Conservation (phyloP, 1,284 basidiomycete genomes). For the Phellopilus nigrolimitatus region DNA sequence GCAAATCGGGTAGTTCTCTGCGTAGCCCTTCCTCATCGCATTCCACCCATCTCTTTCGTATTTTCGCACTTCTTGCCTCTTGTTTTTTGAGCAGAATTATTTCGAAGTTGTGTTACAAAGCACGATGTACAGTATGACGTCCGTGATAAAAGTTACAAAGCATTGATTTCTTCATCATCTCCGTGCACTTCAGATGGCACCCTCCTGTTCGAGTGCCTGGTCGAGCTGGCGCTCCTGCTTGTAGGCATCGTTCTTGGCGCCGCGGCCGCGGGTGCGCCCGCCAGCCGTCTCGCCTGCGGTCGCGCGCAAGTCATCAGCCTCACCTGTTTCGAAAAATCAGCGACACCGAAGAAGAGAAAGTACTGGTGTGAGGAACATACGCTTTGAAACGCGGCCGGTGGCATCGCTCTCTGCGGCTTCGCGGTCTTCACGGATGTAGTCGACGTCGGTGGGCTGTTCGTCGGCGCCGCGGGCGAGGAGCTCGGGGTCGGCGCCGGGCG, state of each 20-base stretch:
- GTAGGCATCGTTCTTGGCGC: conserved; percentile 11
- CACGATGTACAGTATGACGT: background rate
- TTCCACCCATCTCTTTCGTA: too few relatives aligned
- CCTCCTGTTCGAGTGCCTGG: conserved; percentile 7
- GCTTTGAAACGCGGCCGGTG: conserved; percentile 6
- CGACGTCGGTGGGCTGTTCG: too few relatives aligned
- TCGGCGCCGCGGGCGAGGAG: too few relatives aligned
- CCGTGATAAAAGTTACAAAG: too few relatives aligned
- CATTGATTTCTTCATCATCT: background rate
- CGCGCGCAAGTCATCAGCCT: conserved; percentile 7
- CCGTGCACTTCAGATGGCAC: background rate
- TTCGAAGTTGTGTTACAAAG: background rate
- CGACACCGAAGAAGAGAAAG: background rate
- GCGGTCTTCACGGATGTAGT: conserved; percentile 2
- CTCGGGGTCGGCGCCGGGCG: too few relatives aligned
- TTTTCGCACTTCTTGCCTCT: too few relatives aligned
- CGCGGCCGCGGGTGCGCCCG: conserved; percentile 5
- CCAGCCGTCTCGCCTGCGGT: conserved; percentile 6
- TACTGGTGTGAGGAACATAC: background rate
- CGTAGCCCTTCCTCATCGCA: too few relatives aligned
- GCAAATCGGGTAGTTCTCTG: too few relatives aligned
- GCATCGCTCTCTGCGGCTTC: conserved; percentile 12
- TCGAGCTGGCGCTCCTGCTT: conserved; percentile 17
- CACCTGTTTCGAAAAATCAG: background rate
- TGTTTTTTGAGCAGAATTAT: too few relatives aligned